Percentiles rank a stretch among this genome's conserved stretches.
Evolutionary conservation across 192 early-diverging fungal genomes (phyloP).

Genomic region (Diversispora eburnea): DNA sequence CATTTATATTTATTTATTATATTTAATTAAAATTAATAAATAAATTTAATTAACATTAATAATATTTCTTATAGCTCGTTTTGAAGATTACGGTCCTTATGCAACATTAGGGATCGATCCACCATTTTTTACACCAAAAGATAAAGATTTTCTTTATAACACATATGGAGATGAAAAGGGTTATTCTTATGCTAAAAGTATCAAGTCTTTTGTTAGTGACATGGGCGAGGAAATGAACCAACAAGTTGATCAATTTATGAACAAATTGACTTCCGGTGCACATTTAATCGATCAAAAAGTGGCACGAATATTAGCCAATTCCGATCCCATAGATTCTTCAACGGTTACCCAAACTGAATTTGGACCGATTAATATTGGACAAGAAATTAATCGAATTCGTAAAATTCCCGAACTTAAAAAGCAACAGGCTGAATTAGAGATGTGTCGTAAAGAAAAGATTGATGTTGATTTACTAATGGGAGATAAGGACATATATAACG

Average conservation of each 20-base stretch:
- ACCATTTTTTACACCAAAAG: conserved; percentile 10
- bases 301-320: conserved; percentile 26
- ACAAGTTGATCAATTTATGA: conserved; percentile 35
- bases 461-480: conserved; percentile 14
- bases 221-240: conserved; percentile 33
- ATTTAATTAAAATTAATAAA: not conserved
- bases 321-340: not conserved
- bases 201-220: conserved; percentile 46
- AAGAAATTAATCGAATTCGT: conserved; percentile 3
- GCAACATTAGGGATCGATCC: conserved; percentile 27
- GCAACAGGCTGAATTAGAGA: not conserved
- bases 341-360: conserved; percentile 14
- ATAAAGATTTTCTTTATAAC: conserved; percentile 11
- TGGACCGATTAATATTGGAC: conserved; percentile 10
- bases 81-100: conserved; percentile 39
- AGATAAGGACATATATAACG: not conserved
- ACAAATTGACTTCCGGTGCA: conserved; percentile 44
- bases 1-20: not conserved
- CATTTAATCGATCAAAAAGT: conserved; percentile 37
- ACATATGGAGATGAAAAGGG: conserved; percentile 58
- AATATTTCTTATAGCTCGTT: conserved; percentile 4
- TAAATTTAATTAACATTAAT: not conserved
- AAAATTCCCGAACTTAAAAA: not conserved
- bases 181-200: conserved; percentile 57
- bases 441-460: conserved; percentile 26